Conservation (phyloP, 2,329 filamentous ascomycete species). For the Stenocarpella maydis region DNA sequence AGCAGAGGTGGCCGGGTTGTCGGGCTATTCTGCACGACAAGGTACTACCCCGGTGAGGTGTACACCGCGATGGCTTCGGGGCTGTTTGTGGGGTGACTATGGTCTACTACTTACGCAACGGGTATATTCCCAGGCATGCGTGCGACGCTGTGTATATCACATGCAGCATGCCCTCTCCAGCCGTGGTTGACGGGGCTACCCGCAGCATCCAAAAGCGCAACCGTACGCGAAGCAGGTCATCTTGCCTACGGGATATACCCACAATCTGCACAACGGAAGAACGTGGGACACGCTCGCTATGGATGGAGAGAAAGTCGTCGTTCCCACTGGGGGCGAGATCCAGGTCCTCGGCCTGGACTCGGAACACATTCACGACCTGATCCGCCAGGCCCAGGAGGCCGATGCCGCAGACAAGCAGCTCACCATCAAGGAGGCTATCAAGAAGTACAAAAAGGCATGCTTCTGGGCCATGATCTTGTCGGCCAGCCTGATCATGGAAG, state of each 20-base stretch:
- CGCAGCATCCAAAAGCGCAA: background rate
- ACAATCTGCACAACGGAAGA: background rate
- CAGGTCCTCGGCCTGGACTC: constrained; percentile 30
- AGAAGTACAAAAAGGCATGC: constrained; percentile 43
- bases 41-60: too few relatives aligned
- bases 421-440: constrained; percentile 40
- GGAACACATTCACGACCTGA: constrained; percentile 32
- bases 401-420: constrained; percentile 38
- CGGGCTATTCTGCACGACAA: background rate
- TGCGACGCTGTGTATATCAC: constrained; percentile 11
- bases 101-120: background rate
- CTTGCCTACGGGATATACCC: background rate
- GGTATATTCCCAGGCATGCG: background rate
- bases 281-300: background rate
- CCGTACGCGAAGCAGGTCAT: background rate
- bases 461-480: constrained; percentile 43
- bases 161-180: background rate
- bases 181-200: background rate
- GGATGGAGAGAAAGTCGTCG: constrained; percentile 25
- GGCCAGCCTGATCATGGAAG: constrained; percentile 42
- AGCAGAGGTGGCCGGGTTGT: background rate
- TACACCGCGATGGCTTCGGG: background rate
- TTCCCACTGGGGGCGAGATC: constrained; percentile 27
- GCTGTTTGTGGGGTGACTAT: constrained; percentile 3
- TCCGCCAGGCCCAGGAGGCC: constrained; percentile 35